Evolutionary conservation across 23 red algal species (phyloP).

Genomic region (Gracilaria domingensis): DNA sequence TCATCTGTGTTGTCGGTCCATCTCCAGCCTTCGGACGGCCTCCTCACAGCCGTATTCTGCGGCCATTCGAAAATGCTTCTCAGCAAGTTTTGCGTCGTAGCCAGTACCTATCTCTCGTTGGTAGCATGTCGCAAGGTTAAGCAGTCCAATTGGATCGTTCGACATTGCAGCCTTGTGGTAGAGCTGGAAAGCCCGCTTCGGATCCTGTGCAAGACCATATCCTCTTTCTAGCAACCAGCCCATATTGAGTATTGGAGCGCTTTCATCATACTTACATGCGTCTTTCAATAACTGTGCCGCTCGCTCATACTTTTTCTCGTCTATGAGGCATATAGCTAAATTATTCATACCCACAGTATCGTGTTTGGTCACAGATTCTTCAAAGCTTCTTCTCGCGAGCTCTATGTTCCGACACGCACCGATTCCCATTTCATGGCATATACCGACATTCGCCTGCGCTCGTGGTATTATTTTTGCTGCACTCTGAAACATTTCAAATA

Average conservation of each 20-base stretch:
- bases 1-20: neutral
- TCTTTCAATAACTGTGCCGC: slow-evolving; percentile 39
- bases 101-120: slow-evolving; percentile 49
- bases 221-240: slow-evolving; percentile 60
- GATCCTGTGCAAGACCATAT: slow-evolving; percentile 21
- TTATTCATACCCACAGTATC: slow-evolving; percentile 60
- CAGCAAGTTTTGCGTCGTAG: slow-evolving; percentile 20
- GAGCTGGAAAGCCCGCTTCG: slow-evolving; percentile 27
- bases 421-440: slow-evolving; percentile 64
- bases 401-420: slow-evolving; percentile 33
- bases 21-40: slow-evolving; percentile 10
- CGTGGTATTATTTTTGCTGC: slow-evolving; percentile 16
- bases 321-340: slow-evolving; percentile 50
- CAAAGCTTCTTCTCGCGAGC: slow-evolving; percentile 48
- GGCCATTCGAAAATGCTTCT: slow-evolving; percentile 32
- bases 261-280: slow-evolving; percentile 26
- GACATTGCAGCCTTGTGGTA: slow-evolving; percentile 45
- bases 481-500: slow-evolving; percentile 46
- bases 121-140: slow-evolving; percentile 59
- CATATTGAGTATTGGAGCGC: slow-evolving; percentile 41
- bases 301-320: slow-evolving; percentile 42
- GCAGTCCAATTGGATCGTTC: slow-evolving; percentile 23
- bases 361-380: slow-evolving; percentile 14
- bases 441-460: slow-evolving; percentile 55
- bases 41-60: slow-evolving; percentile 22